Evolutionary conservation across 164 flowering plant species (phyloP), one percentile per base, ranked within the genome.

Genomic region (Sedum album): DNA sequence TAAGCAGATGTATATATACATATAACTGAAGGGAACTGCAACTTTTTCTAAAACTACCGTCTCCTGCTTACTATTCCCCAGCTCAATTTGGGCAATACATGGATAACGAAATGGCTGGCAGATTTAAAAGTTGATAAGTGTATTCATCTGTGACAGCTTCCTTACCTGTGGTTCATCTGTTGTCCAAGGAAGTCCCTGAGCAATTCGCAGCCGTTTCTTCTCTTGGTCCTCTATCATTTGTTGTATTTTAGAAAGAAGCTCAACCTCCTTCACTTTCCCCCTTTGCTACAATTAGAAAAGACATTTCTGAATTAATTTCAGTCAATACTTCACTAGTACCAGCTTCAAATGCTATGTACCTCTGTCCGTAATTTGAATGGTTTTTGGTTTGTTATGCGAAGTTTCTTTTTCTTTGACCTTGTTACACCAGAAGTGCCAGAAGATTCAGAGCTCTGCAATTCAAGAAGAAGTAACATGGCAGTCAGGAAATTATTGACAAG

Each of bases 181-280:
- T 71, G 97, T 95, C 97, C 97, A 92, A 26, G 99, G 99, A 38
- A 92, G 96, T 63, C 97, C 98, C 78, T 90, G 99, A 6, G 97
- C 97, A 60, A 90, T 73, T 1, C 97, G 99, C 72, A 92, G 79
- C 44, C 97, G 79, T 69, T 48, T 74, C 70, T 73, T 90, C 84
- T 89, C 90, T 79, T 88, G 91, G 73, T 92, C 94, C 25, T 66
- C 70, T 79, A 84, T 68, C 86, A 80, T 83, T 69, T 95, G 89
- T 66, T 88, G 85, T 35, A 92, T 70, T 75, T 86, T 95, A 76
- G 84, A 88, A 42, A 78, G 65, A 57, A 95, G 90, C 67, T 86
- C 95, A 71, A 90, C 96, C 72, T 95, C 84, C 75, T 92, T 95
- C 30, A 42, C 39, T 71, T 67, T 86, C 71, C 99, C 99, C 75